These are phyloP conservation scores for Stagonosporopsis chrysanthemi DNA, from an alignment of 2,329 filamentous ascomycete species.

Conservation along the genomic window DNA sequence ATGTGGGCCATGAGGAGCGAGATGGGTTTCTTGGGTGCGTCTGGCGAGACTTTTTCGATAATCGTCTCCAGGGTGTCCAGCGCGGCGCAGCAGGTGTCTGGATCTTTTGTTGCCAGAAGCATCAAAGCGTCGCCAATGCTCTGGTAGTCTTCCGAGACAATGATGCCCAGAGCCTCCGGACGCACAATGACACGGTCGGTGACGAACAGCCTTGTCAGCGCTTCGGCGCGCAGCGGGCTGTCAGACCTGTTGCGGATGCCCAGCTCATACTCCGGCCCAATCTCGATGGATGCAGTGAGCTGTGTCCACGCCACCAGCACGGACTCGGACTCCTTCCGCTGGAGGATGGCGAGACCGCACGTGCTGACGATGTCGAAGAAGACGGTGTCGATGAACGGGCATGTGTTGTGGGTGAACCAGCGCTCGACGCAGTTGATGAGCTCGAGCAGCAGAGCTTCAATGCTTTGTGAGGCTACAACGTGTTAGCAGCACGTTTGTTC, in stretches of 20 bases:
- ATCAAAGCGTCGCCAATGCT: constrained; percentile 34
- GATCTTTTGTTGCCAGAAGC: constrained; percentile 31
- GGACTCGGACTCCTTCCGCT: constrained; percentile 27
- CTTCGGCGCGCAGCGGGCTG: constrained; percentile 28
- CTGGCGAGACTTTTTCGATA: constrained; percentile 16
- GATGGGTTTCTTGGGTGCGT: constrained; percentile 24
- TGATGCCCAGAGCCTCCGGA: constrained; percentile 15
- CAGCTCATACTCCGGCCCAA: constrained; percentile 32
- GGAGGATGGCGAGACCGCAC: constrained; percentile 34
- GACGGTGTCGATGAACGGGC: constrained; percentile 45
- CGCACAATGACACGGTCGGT: constrained; percentile 37
- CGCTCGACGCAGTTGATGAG: constrained; percentile 20
- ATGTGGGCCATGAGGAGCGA: constrained; percentile 33
- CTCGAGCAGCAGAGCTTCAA: constrained; percentile 32
- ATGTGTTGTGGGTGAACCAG: constrained; percentile 33
- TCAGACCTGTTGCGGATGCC: constrained; percentile 15
- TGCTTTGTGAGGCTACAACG: constrained; percentile 22
- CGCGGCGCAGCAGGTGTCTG: constrained; percentile 37
- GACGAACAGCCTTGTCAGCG: constrained; percentile 35
- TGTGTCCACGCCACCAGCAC: constrained; percentile 31
- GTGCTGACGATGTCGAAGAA: constrained; percentile 48
- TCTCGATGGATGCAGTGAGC: constrained; percentile 26
- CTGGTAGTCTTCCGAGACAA: constrained; percentile 30
- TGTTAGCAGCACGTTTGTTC: constrained; percentile 1
- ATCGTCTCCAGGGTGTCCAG: constrained; percentile 35